Percentiles rank a stretch among this genome's conserved stretches.
Conservation (phyloP, 2,329 filamentous ascomycete species). For the Lachnum nothofagi region DNA sequence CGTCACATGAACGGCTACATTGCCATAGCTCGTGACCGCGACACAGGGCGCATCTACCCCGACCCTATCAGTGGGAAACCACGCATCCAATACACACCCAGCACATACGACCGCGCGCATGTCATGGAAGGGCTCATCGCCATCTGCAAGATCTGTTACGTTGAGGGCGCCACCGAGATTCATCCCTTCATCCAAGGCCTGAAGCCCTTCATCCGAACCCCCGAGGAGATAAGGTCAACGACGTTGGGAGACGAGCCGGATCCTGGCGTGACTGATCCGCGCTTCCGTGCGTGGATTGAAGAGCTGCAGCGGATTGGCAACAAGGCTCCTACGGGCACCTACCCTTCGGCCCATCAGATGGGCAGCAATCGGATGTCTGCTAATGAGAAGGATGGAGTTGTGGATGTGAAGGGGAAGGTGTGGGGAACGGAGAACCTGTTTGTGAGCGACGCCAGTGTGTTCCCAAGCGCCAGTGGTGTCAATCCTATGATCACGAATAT, state of each 20-base stretch:
- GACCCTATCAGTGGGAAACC: conserved; percentile 63
- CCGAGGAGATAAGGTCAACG: not conserved
- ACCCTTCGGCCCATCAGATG: conserved; percentile 76
- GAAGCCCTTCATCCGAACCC: conserved; percentile 49
- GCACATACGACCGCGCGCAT: conserved; percentile 65
- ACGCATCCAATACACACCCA: conserved; percentile 65
- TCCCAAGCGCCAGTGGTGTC: conserved; percentile 71
- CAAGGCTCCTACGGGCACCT: conserved; percentile 48
- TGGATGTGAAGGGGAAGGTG: conserved; percentile 53
- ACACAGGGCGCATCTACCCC: conserved; percentile 67
- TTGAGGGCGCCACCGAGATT: conserved; percentile 77
- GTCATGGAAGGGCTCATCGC: conserved; percentile 67
- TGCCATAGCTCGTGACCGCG: conserved; percentile 67
- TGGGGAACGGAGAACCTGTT: conserved; percentile 64
- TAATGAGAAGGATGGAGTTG: conserved; percentile 46
- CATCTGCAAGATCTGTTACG: conserved; percentile 70
- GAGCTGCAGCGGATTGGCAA: conserved; percentile 45
- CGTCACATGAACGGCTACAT: conserved; percentile 69
- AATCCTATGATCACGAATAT: conserved; percentile 79
- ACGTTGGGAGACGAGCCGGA: conserved; percentile 11
- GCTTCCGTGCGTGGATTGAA: conserved; percentile 58
- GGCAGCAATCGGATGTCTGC: conserved; percentile 67
- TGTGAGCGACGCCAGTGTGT: conserved; percentile 69
- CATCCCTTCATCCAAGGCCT: conserved; percentile 58
- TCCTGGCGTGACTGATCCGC: conserved; percentile 50